Percentiles rank a stretch among this genome's conserved stretches.
Evolutionary conservation across 2,329 filamentous ascomycete genomes (phyloP).

Genomic region (Ceratocystis destructans): DNA sequence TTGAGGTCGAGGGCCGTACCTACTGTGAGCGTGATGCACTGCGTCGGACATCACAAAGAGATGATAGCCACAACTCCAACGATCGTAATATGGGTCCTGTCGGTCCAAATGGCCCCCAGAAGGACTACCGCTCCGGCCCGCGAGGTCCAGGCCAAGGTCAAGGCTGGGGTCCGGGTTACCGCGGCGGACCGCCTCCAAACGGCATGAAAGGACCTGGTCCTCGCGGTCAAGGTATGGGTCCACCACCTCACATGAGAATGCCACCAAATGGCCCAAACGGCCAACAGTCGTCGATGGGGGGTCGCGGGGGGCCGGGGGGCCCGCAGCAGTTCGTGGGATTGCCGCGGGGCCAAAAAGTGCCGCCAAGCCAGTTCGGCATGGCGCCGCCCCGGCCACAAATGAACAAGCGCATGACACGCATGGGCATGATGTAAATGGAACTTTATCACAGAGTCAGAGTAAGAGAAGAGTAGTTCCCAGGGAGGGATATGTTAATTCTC

Average conservation of each 20-base stretch:
- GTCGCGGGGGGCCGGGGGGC: constrained; percentile 19
- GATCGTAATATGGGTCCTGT: constrained; percentile 19
- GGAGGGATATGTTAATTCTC: neutral
- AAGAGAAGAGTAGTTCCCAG: neutral
- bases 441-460: neutral
- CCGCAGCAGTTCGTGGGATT: constrained; percentile 19
- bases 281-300: constrained; percentile 19
- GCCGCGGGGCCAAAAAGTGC: constrained; percentile 19
- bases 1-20: constrained; percentile 65
- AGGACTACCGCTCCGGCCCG: constrained; percentile 13
- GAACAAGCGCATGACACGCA: constrained; percentile 49
- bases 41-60: constrained; percentile 29
- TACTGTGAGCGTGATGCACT: constrained; percentile 84
- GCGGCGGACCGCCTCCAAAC: constrained; percentile 21
- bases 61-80: constrained; percentile 4
- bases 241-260: neutral
- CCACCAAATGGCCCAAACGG: constrained; percentile 12
- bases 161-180: constrained; percentile 5
- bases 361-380: constrained; percentile 27
- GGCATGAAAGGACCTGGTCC: constrained; percentile 21
- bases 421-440: constrained; percentile 40
- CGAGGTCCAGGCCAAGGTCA: constrained; percentile 14
- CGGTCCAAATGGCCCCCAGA: constrained; percentile 6
- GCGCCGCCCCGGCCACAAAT: constrained; percentile 31
- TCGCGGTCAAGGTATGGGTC: constrained; percentile 16